Conservation (phyloP, 768 basidiomycete species). For the Hysterangium stoloniferum region DNA sequence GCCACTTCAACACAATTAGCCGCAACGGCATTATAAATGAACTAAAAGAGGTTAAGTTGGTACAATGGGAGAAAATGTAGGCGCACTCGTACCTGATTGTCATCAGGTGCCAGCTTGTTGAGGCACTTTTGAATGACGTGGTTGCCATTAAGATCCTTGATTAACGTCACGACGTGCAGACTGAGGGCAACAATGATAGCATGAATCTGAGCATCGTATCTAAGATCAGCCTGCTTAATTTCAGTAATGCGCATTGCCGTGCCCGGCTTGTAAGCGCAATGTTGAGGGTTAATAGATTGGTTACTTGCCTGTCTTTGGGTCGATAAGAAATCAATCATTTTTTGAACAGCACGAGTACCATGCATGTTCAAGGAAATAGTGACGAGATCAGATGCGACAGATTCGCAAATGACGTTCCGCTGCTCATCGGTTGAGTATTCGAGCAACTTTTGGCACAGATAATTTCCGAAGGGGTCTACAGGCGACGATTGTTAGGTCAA, state of each 20-base stretch:
- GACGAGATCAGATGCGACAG: constrained; percentile 94
- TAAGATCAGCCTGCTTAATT: constrained; percentile 61
- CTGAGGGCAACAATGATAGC: constrained; percentile 95
- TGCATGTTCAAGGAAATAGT: constrained; percentile 99
- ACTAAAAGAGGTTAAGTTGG: constrained; percentile 36
- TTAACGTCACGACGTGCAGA: constrained; percentile 95
- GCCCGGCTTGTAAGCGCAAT: constrained; percentile 30
- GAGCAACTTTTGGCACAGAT: constrained; percentile 94
- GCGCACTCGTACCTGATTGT: constrained; percentile 71
- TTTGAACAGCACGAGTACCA: constrained; percentile 97
- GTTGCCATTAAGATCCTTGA: constrained; percentile 97
- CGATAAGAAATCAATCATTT: constrained; percentile 99
- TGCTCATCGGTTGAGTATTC: constrained; percentile 98
- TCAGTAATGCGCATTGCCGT: constrained; percentile 7
- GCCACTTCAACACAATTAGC: constrained; percentile 99
- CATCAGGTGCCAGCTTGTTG: constrained; percentile 95
- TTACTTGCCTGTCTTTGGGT: constrained; percentile 82
- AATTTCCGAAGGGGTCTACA: constrained; percentile 96
- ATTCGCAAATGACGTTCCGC: constrained; percentile 92
- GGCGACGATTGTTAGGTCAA: constrained; percentile 10
- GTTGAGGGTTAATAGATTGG: constrained; percentile 24
- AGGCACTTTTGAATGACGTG: constrained; percentile 99
- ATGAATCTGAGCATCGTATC: constrained; percentile 88
- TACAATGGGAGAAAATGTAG: not conserved
- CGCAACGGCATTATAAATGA: constrained; percentile 99